Base-by-base conservation (phyloP, 306 rosid species). In the Prunus armeniaca region DNA sequence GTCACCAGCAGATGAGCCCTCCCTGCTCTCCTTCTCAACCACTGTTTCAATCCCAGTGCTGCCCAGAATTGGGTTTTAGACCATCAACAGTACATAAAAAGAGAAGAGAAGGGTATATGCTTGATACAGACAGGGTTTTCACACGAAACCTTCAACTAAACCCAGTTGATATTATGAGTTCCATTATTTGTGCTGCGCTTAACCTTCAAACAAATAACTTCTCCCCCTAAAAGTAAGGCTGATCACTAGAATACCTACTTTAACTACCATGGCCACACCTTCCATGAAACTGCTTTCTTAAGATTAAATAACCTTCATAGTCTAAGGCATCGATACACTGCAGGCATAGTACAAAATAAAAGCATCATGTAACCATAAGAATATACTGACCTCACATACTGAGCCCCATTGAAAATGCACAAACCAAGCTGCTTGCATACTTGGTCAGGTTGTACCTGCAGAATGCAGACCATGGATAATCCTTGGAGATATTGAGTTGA, bases 11-110 rank as follows among this genome's bases (percentile, higher is more conserved):
- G 87, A 65, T 27, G 72, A 64, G 68, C 63, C 83, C 54, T 75
- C 80, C 62, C 69, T 12, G 28, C 81, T 52, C 68, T 81, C 90
- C 84, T 75, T 87, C 73, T 86, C 89, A 9, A 91, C 84, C 74
- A 93, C 90, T 78, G 87, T 89, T 87, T 86, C 86, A 74, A 91
- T 93, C 66, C 85, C 88, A 54, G 58, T 43, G 79, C 97, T 86
- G 92, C 83, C 79, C 3, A 17, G 20, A 67, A 79, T 65, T 12
- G 72, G 22, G 56, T 51, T 78, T 28, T 38, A 38, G 12, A 49
- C 46, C 52, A 50, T 69, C 72, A 79, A 57, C 27, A 47, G 20
- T 22, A 14, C 32, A 78, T 9, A 18, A 56, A 56, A 76, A 47
- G 6, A 66, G 20, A 20, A 19, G 12, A 56, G 5, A n/a, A 56